Base-by-base conservation (phyloP, 192 early-diverging fungal species). In the Coemansia sp. region DNA sequence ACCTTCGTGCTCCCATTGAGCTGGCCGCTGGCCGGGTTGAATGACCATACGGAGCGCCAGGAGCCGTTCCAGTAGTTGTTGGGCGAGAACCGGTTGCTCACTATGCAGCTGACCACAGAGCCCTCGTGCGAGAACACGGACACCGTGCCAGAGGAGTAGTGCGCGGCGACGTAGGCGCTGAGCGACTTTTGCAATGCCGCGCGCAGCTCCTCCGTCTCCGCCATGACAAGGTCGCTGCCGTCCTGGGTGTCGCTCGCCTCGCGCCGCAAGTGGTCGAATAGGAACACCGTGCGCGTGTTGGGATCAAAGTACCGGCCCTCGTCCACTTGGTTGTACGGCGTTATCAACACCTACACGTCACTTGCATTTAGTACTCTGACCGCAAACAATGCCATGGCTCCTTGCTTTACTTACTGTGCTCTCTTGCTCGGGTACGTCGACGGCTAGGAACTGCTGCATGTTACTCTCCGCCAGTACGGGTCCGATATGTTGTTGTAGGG, bases 51-150 rank as follows among this genome's bases (percentile, higher is more conserved):
- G 6, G 96, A 90, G 17, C 93, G 87, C 94, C 95, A 97, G 63
- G 93, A 87, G 53, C 96, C 98, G 85, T 94, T 96, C 98, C 98
- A 99, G 67, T 89, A 97, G 79, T 96, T 99, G 62, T 81, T 76
- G 31, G 95, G 91, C 66, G 93, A 97, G 73, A 93, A 98, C 77
- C 93, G 93, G 87, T 94, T 95, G 74, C 87, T 90, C 35, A 95
- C 94, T 59, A 98, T 91, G 33, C 70, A 75, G 53, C 64, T 67
- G 7, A 82, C 76, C 39, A 85, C 6, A 17, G 68, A 62, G 6
- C 65, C 65, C 39, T 46, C 88, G 79, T 59, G 74, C 50, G 16
- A 69, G 83, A 59, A 98, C 93, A 36, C 91, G 67, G 21, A 78
- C 67, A 40, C 69, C 0, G 85, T 85, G 31, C 96, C 96, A 7